Evolutionary conservation across 331 rosid species (phyloP), one percentile per base, ranked within the genome.

Genomic region (Rosa hybrid): DNA sequence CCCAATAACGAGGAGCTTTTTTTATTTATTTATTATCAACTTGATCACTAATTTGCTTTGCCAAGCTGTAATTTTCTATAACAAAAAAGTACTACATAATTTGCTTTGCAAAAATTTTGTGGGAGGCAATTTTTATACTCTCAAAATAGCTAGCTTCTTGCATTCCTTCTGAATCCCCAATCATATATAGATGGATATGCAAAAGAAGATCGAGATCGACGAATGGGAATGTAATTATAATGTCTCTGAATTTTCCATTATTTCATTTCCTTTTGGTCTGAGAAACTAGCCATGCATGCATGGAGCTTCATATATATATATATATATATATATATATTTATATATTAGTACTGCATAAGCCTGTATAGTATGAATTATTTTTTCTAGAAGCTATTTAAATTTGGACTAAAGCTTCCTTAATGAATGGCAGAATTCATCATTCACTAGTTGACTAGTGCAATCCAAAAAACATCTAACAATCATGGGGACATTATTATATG

Each of bases 21-120:
- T 27, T 27, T 27, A 27, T 27, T 44, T 44, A 8, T 44, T 7
- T 44, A 8, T 44, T 44, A 8, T 8, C 11, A 9, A 42, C 76
- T 72, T 76, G n/a, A 64, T 76, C 25, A 62, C 63, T 56, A 21
- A 56, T 62, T 46, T 63, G 44, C 78, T 59, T 23, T 59, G 20
- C 70, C 38, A 45, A 23, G 16, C 0, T 49, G 17, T 49, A 49
- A 49, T 49, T 11, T 49, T 12, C 2, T 49, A 49, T 49, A 49
- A 49, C 4, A 12, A 49, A 49, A 12, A 12, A 17, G 53, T 49
- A 49, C 17, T 12, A 49, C 53, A 49, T 49, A 13, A 49, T 63
- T 63, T 63, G 42, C 69, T 63, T 57, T 7, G 11, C 13, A 2
- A 57, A n/a, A n/a, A 63, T 18, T 18, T 38, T 60, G 68, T 12